phyloP scores from a whole-genome alignment of 139 green algal genomes.

The Ulvella scutata region DNA sequence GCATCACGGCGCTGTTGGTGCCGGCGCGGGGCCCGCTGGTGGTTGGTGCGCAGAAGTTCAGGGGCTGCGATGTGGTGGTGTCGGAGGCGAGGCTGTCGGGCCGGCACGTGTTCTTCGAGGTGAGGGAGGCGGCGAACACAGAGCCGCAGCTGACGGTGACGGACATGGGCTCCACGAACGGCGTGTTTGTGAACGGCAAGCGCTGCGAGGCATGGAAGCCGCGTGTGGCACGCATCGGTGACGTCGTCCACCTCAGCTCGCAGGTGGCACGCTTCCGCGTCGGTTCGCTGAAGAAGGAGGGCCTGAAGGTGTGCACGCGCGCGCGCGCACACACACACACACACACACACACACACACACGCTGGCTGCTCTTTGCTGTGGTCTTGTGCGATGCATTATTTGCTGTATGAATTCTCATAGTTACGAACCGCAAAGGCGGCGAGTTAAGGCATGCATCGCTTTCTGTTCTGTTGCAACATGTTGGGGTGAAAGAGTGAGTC shows the following conservation, averaged over 20 bases:
- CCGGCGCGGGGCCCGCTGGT: neutral
- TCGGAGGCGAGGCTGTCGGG: neutral
- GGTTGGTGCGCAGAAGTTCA: neutral
- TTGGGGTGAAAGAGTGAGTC: too few species aligned
- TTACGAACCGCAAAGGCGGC: too few species aligned
- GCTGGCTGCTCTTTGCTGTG: too few species aligned
- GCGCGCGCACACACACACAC: too few species aligned
- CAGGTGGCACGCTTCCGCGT: neutral
- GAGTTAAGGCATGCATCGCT: too few species aligned
- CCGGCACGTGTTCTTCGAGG: neutral
- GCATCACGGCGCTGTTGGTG: neutral
- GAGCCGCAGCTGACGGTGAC: neutral
- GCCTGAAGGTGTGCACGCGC: slow-evolving; percentile 1
- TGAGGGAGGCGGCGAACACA: neutral
- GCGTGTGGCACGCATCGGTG: neutral
- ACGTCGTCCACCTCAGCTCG: neutral
- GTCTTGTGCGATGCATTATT: too few species aligned
- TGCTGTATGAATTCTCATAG: too few species aligned
- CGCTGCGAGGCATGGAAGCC: neutral
- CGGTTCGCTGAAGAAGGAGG: neutral
- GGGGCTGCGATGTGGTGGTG: slow-evolving; percentile 2
- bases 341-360: too few species aligned
- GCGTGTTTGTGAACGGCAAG: neutral
- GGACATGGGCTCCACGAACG: slow-evolving; percentile 3
- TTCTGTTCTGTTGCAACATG: too few species aligned